A percentile compares a stretch with the other conserved stretches of the same genome.
Evolutionary conservation across 768 basidiomycete genomes (phyloP).

Genomic region (Lanmaoa pseudosensibilis): DNA sequence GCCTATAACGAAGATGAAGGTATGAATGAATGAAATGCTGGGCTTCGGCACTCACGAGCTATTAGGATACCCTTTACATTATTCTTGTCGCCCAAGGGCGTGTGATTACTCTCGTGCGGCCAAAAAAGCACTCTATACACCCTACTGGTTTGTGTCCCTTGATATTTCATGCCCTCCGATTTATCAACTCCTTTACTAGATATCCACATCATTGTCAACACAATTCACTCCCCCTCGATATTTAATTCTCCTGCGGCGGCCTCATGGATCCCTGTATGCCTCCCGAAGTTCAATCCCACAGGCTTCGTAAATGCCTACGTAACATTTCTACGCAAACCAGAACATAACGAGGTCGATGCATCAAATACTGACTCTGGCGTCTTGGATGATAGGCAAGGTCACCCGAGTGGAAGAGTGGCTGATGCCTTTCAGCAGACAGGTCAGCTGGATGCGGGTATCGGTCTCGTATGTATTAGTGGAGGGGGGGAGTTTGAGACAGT

Average conservation of each 20-base stretch:
- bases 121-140: conserved; percentile 93
- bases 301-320: conserved; percentile 93
- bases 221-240: conserved; percentile 79
- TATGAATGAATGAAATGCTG: conserved; percentile 23
- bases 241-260: conserved; percentile 76
- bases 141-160: conserved; percentile 64
- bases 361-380: not conserved
- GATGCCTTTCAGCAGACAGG: conserved; percentile 7
- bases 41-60: not conserved
- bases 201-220: conserved; percentile 90
- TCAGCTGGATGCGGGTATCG: conserved; percentile 44
- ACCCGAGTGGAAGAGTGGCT: not conserved
- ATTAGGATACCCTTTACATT: conserved; percentile 87
- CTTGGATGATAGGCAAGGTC: conserved; percentile 2
- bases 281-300: conserved; percentile 89
- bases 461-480: conserved; percentile 78
- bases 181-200: conserved; percentile 41
- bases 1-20: conserved; percentile 79
- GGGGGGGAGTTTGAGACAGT: conserved; percentile 86
- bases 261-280: conserved; percentile 93
- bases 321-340: conserved; percentile 56
- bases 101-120: conserved; percentile 85
- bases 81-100: conserved; percentile 77
- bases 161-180: not conserved
- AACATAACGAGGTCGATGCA: conserved; percentile 13